phyloP scores from a whole-genome alignment of 768 basidiomycete genomes.

The Russula earlei region DNA sequence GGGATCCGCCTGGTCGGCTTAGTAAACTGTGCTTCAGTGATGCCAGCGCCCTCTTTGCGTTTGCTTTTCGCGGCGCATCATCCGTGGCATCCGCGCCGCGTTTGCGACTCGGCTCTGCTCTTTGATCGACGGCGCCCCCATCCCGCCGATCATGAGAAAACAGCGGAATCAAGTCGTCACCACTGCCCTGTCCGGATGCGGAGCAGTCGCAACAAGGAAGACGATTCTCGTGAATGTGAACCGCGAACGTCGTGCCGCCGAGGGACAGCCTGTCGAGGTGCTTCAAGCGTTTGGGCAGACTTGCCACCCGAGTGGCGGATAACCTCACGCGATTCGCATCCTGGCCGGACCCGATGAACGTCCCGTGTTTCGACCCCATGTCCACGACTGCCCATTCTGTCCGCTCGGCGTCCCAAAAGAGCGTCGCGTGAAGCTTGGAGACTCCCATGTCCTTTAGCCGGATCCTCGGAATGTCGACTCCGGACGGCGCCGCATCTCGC shows the following conservation, averaged over 20 bases:
- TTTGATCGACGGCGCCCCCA: not conserved
- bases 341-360: conserved; percentile 39
- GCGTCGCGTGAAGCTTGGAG: conserved; percentile 70
- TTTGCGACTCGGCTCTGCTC: conserved; percentile 22
- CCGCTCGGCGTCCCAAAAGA: conserved; percentile 55
- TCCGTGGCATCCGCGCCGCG: conserved; percentile 20
- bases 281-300: conserved; percentile 50
- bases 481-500: conserved; percentile 48
- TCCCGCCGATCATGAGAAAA: conserved; percentile 29
- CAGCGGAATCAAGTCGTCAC: conserved; percentile 50
- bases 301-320: conserved; percentile 57
- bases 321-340: conserved; percentile 26
- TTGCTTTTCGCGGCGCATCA: conserved; percentile 37
- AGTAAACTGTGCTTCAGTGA: conserved; percentile 58
- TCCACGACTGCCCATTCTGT: conserved; percentile 68
- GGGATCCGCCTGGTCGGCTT: conserved; percentile 33
- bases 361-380: conserved; percentile 82
- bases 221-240: conserved; percentile 57
- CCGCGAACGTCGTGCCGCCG: conserved; percentile 59
- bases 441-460: conserved; percentile 80
- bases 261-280: conserved; percentile 60
- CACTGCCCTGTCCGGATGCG: conserved; percentile 27
- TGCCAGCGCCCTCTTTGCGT: conserved; percentile 57
- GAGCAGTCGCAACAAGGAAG: conserved; percentile 58
- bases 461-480: conserved; percentile 48